Percentiles rank a stretch among this genome's conserved stretches.
These are phyloP conservation scores for Rhynchospora tenuis DNA, from an alignment of 176 grass and related monocot species.

Conservation along the genomic window DNA sequence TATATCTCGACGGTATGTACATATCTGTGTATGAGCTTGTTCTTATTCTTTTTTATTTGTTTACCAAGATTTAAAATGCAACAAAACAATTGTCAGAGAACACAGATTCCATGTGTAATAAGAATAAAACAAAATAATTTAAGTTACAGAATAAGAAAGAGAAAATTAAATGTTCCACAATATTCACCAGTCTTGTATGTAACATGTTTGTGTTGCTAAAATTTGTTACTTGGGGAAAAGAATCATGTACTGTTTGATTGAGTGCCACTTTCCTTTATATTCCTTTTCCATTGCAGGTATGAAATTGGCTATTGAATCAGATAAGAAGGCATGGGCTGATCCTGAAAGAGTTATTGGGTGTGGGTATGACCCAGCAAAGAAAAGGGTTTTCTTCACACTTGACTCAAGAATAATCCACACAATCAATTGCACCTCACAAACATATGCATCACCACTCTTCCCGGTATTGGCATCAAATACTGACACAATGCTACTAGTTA, in stretches of 20 bases:
- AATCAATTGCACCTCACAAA: conserved; percentile 74
- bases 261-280: background rate
- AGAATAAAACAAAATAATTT: background rate
- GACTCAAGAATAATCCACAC: conserved; percentile 63
- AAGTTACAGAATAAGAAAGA: background rate
- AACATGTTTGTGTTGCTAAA: background rate
- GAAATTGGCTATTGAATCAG: conserved; percentile 72
- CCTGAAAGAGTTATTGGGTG: conserved; percentile 78
- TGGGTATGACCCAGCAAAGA: conserved; percentile 75
- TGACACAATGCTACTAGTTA: conserved; percentile 80
- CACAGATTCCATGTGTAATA: background rate
- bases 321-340: conserved; percentile 58
- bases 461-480: conserved; percentile 53
- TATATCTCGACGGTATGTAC: conserved; percentile 79
- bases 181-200: background rate
- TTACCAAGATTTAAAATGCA: background rate
- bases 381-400: conserved; percentile 94
- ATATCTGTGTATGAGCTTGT: background rate
- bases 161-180: background rate
- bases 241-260: background rate
- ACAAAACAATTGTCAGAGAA: background rate
- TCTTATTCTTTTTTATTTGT: background rate
- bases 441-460: conserved; percentile 62
- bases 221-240: background rate
- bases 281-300: conserved; percentile 43